A percentile compares a stretch with the other conserved stretches of the same genome.
Evolutionary conservation across 306 rosid species (phyloP).

Genomic region (Malus sylvestris): DNA sequence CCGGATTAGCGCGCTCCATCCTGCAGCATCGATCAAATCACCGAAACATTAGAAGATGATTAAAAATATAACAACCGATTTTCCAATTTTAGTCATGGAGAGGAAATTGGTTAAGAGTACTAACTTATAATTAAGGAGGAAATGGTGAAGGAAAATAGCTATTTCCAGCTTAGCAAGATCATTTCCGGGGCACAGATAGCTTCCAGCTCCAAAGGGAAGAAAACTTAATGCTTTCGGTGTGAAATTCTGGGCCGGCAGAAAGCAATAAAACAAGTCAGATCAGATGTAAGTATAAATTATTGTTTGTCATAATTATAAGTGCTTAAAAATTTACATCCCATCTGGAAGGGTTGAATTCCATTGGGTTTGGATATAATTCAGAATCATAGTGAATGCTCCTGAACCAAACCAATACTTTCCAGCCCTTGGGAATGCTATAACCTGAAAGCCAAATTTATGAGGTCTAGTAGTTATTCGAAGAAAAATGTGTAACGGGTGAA

Average conservation of each 20-base stretch:
- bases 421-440: constrained; percentile 72
- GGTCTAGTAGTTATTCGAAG: not conserved
- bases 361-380: constrained; percentile 67
- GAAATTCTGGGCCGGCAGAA: constrained; percentile 12
- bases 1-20: constrained; percentile 49
- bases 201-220: constrained; percentile 88
- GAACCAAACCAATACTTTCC: constrained; percentile 87
- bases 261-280: not conserved
- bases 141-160: constrained; percentile 71
- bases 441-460: constrained; percentile 33
- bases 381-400: constrained; percentile 76
- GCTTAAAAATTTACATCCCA: constrained; percentile 56
- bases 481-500: not conserved
- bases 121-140: constrained; percentile 57
- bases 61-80: not conserved
- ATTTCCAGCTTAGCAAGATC: constrained; percentile 72
- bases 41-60: not conserved
- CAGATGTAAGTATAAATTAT: not conserved
- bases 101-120: not conserved
- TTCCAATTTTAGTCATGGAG: not conserved
- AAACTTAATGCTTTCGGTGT: constrained; percentile 68
- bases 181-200: constrained; percentile 66
- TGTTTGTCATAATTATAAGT: not conserved
- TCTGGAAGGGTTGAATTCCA: constrained; percentile 69
- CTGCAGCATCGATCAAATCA: constrained; percentile 21